Conservation (phyloP, 306 rosid species). For the Dalbergia cochinchinensis region DNA sequence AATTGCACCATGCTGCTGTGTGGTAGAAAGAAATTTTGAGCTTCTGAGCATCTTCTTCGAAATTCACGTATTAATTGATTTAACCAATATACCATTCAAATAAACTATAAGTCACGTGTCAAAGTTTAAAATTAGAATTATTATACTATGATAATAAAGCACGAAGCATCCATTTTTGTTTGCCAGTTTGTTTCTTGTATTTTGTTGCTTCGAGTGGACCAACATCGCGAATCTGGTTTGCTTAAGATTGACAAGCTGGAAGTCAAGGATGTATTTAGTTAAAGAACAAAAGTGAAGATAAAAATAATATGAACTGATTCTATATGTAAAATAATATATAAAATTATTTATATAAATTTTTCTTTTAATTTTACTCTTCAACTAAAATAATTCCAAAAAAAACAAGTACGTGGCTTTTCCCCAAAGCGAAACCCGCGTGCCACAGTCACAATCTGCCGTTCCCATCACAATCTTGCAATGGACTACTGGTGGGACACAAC, state of each 20-base stretch:
- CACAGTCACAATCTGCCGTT: not conserved
- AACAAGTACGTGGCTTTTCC: constrained; percentile 12
- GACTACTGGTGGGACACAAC: too few species aligned
- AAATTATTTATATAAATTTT: too few species aligned
- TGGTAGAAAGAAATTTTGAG: not conserved
- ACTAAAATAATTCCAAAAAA: too few species aligned
- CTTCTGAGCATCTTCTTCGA: not conserved
- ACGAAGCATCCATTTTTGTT: not conserved
- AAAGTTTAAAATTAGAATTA: too few species aligned
- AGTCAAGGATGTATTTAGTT: too few species aligned
- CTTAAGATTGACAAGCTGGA: not conserved
- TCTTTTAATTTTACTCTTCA: too few species aligned
- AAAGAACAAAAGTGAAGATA: too few species aligned
- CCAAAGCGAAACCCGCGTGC: constrained; percentile 19
- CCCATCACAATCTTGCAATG: not conserved
- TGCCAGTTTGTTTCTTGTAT: too few species aligned
- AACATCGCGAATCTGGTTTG: not conserved
- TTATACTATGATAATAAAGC: not conserved
- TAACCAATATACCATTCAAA: not conserved
- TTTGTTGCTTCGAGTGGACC: not conserved
- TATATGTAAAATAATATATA: too few species aligned
- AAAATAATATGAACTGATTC: too few species aligned
- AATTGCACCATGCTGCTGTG: too few species aligned
- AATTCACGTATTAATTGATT: too few species aligned
- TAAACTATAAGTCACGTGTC: not conserved